Evolutionary conservation across 805 yeast species (phyloP), one percentile per base, ranked within the genome.

Genomic region (Candida tammaniensis): DNA sequence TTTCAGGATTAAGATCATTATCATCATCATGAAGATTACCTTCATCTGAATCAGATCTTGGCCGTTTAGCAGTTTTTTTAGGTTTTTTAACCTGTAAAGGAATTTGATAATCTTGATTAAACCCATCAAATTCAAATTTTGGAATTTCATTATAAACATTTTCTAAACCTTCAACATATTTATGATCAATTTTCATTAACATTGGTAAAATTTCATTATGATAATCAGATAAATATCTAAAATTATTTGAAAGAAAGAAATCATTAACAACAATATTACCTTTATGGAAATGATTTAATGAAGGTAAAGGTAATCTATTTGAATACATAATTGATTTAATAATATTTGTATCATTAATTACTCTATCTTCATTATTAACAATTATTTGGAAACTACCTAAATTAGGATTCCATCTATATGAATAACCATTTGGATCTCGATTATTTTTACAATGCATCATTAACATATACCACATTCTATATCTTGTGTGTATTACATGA

Each of bases 131-230:
- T 24, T 60, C 60, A 31, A 61, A 61, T 30, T 50, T 54, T 11
- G 67, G 67, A 16, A 62, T 51, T 17, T 52, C 61, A 4, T 36
- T 35, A 35, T 59, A 62, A 1, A 60, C 36, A 25, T 54, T 55
- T 1, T 53, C 60, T 13, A 59, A 41, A 0, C 60, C 64, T 18
- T 61, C 61, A 7, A 45, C 46, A 35, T 55, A 61, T 20, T 43
- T 50, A 5, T 47, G 30, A 29, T 60, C 67, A 12, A 54, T 23
- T 21, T 52, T 46, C 5, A 52, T 52, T 19, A 62, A 46, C 30
- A 62, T 44, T 4, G 59, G 63, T 13, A 61, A 42, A 1, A 61
- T 55, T 27, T 62, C 65, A 36, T 62, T 62, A 40, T 62, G 68
- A 38, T 62, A 61, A 4, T 51, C 54, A 3, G 66, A 58, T 58